Conservation (phyloP, 1,284 basidiomycete species). For the Phylloboletellus chloephorus region DNA sequence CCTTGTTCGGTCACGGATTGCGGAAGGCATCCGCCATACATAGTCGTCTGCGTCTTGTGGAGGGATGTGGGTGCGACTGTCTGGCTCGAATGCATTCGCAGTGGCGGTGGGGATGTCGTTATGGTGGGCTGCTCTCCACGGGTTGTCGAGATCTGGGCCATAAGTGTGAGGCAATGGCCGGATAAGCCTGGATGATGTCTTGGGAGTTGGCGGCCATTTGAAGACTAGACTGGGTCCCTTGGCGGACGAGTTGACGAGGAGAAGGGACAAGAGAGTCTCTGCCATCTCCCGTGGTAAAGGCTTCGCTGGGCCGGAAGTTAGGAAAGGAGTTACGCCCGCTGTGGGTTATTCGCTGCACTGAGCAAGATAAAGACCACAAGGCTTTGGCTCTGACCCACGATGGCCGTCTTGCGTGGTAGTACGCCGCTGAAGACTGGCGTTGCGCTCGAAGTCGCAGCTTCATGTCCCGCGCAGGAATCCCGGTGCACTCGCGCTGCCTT, state of each 20-base stretch:
- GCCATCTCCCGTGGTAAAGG: slow-evolving; percentile 45
- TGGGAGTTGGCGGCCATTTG: slow-evolving; percentile 67
- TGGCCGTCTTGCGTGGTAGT: slow-evolving; percentile 12
- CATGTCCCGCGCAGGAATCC: slow-evolving; percentile 11
- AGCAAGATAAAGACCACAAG: too few relatives aligned
- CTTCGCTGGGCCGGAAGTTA: too few relatives aligned
- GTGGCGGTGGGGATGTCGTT: slow-evolving; percentile 14
- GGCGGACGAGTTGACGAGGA: slow-evolving; percentile 71
- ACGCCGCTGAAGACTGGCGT: slow-evolving; percentile 26
- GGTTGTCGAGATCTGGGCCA: slow-evolving; percentile 57
- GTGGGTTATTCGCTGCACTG: too few relatives aligned
- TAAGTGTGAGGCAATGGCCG: slow-evolving; percentile 52
- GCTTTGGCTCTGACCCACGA: not conserved
- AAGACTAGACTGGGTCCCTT: slow-evolving; percentile 69
- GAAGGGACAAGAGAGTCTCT: slow-evolving; percentile 65
- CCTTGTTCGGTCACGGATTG: slow-evolving; percentile 36
- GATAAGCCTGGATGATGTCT: slow-evolving; percentile 51
- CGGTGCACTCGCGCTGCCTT: slow-evolving; percentile 47
- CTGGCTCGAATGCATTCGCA: slow-evolving; percentile 22
- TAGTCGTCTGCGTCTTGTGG: slow-evolving; percentile 41
- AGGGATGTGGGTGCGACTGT: slow-evolving; percentile 17
- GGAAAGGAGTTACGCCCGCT: too few relatives aligned
- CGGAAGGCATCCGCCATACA: slow-evolving; percentile 50
- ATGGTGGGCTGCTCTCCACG: slow-evolving; percentile 59
- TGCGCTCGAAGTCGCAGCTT: slow-evolving; percentile 20